Conservation (phyloP, 257 asterid species). For the Buddleja alternifolia region DNA sequence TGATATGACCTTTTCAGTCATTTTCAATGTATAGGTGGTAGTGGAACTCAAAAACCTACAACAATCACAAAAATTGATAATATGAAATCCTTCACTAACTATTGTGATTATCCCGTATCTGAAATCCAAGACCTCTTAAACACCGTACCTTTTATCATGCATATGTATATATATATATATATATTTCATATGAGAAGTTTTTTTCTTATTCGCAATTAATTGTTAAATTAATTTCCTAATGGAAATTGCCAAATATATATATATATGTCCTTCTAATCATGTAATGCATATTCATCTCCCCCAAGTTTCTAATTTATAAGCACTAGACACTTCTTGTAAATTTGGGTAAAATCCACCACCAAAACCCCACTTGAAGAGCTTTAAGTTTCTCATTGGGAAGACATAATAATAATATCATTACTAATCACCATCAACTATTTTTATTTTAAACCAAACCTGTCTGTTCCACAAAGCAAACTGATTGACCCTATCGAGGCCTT, state of each 20-base stretch:
- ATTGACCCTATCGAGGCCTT: slow-evolving; percentile 43
- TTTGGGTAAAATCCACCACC: not conserved
- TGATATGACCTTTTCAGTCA: no score
- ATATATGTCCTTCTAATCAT: no score
- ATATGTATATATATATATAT: no score
- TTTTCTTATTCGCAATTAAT: no score
- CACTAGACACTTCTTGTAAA: slow-evolving; percentile 1
- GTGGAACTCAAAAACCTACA: no score
- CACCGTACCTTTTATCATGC: no score
- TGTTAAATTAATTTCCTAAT: not conserved
- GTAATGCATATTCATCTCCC: not conserved
- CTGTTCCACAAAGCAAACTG: slow-evolving; percentile 39
- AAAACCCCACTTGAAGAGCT: not conserved
- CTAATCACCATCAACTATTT: not conserved
- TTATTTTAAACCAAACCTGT: slow-evolving; percentile 4
- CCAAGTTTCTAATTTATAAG: not conserved
- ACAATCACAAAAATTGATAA: no score
- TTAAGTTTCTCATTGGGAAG: not conserved
- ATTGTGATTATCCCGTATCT: no score
- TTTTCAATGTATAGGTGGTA: no score
- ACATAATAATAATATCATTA: not conserved
- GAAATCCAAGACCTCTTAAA: no score
- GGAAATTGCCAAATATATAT: not conserved
- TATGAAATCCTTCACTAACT: no score
- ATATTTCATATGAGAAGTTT: no score